These are phyloP conservation scores for Teunomyces gatunensis DNA, from an alignment of 805 yeast species.

Conservation along the genomic window DNA sequence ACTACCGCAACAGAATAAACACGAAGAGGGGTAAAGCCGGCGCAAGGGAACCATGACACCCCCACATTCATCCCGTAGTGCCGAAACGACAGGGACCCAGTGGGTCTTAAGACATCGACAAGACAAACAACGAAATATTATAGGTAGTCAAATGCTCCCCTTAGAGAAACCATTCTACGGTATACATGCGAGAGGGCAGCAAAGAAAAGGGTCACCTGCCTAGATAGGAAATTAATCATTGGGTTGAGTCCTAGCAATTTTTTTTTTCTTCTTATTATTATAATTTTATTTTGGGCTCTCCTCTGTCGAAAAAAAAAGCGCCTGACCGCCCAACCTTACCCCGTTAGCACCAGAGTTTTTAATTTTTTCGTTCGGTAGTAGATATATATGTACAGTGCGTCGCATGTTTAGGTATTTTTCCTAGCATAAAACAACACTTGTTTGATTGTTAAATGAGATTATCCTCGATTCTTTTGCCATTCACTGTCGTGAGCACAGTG, in stretches of 20 bases:
- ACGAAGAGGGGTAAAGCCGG: neutral
- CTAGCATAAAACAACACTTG: too few species aligned
- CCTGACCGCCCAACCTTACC: neutral
- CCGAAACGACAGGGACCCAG: too few species aligned
- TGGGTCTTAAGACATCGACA: too few species aligned
- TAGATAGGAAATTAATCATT: too few species aligned
- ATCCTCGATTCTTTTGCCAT: neutral
- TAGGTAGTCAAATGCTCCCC: too few species aligned
- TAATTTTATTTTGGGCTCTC: neutral
- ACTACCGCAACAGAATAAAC: neutral
- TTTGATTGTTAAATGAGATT: slow-evolving; percentile 1
- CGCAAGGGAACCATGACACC: neutral
- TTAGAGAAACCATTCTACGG: too few species aligned
- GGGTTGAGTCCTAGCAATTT: too few species aligned
- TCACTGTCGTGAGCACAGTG: slow-evolving; percentile 1
- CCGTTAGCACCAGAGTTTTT: neutral
- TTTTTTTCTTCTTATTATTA: too few species aligned
- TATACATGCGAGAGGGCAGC: too few species aligned
- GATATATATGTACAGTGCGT: neutral
- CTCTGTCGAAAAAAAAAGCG: neutral
- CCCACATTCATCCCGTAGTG: too few species aligned
- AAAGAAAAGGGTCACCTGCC: too few species aligned
- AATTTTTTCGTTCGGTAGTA: neutral
- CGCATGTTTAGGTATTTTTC: neutral
- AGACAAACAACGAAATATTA: too few species aligned